phyloP scores from a whole-genome alignment of 108 stramenopile genomes.

The Skeletonema tropicum region DNA sequence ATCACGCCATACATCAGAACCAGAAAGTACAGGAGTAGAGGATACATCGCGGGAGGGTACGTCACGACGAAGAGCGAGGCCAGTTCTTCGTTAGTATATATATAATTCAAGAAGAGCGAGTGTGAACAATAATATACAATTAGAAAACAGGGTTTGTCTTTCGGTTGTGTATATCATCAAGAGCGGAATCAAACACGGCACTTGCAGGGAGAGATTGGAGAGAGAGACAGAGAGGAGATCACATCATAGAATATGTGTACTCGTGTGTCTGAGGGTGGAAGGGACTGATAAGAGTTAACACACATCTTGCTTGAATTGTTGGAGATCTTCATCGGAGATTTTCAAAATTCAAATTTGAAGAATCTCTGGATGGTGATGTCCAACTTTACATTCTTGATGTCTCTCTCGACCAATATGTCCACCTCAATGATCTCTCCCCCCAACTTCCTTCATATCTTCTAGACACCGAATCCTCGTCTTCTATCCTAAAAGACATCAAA shows the following conservation, averaged over 20 bases:
- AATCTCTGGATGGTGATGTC: too few species aligned
- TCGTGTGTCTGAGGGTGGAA: too few species aligned
- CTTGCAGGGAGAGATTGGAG: neutral
- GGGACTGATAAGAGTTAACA: too few species aligned
- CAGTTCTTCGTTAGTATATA: constrained; percentile 11
- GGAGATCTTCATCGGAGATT: too few species aligned
- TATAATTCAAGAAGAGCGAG: too few species aligned
- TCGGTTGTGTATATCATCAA: neutral
- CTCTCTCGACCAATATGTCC: neutral
- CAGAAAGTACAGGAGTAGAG: constrained; percentile 25
- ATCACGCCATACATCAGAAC: constrained; percentile 35
- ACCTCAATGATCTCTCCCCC: neutral
- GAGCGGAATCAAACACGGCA: neutral
- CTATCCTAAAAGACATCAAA: too few species aligned
- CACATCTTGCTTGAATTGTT: too few species aligned
- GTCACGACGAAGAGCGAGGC: constrained; percentile 35
- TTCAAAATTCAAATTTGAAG: too few species aligned
- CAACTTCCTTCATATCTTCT: neutral
- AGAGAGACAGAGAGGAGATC: neutral
- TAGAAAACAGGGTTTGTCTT: constrained; percentile 9
- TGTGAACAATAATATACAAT: neutral
- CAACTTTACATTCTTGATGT: too few species aligned
- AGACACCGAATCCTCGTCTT: too few species aligned
- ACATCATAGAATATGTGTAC: too few species aligned
- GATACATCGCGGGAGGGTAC: constrained; percentile 44